Conservation (phyloP, 331 rosid species). For the Ulmus americana region DNA sequence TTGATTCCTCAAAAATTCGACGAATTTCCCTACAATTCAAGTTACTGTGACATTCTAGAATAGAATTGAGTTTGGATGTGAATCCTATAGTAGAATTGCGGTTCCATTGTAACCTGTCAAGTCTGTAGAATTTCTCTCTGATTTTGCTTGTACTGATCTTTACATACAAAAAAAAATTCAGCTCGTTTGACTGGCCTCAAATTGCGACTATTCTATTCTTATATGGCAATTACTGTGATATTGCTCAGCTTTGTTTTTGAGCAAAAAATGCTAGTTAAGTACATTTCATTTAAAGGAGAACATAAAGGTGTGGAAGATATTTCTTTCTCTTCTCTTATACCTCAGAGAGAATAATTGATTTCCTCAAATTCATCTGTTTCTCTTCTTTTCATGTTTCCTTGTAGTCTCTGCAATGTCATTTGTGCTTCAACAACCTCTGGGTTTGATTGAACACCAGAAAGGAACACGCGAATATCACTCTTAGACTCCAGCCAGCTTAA, state of each 20-base stretch:
- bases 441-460: conserved; percentile 53
- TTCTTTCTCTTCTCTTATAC: conserved; percentile 2
- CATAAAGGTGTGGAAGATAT: not conserved
- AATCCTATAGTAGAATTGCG: conserved; percentile 5
- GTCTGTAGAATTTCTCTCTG: not conserved
- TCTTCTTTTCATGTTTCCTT: conserved; percentile 43
- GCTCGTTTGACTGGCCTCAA: not conserved
- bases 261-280: not conserved
- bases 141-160: not conserved
- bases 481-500: conserved; percentile 72
- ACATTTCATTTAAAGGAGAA: not conserved
- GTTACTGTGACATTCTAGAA: conserved; percentile 28
- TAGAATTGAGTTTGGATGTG: conserved; percentile 25
- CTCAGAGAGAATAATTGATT: conserved; percentile 11
- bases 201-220: not conserved
- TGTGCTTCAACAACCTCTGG: conserved; percentile 48
- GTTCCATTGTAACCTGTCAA: not conserved
- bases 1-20: conserved; percentile 9
- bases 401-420: conserved; percentile 43
- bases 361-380: conserved; percentile 33
- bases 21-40: conserved; percentile 20
- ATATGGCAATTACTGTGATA: not conserved
- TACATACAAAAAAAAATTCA: not conserved
- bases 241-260: not conserved
- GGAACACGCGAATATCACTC: conserved; percentile 48